A percentile compares a stretch with the other conserved stretches of the same genome.
phyloP scores from a whole-genome alignment of 2,329 filamentous ascomycete genomes.

The Xylariaceae sp. region DNA sequence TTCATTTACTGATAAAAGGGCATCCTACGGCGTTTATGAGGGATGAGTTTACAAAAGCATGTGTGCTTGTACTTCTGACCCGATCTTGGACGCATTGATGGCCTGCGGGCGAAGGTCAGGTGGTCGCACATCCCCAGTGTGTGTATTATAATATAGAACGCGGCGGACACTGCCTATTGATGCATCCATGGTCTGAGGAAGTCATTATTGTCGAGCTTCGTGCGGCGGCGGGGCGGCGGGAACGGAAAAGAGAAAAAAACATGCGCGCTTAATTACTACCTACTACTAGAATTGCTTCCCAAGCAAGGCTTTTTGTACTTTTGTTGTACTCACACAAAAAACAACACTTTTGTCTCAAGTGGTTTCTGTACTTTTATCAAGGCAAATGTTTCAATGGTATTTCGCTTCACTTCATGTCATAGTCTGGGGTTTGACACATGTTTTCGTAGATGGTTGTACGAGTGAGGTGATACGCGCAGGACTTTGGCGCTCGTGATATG shows the following conservation, averaged over 20 bases:
- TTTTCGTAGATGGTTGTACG: no score
- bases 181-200: background rate
- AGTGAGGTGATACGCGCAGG: no score
- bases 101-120: slow-evolving; percentile 5
- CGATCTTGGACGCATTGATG: background rate
- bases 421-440: no score
- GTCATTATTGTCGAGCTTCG: background rate
- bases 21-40: slow-evolving; percentile 22
- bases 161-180: background rate
- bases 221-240: background rate
- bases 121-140: background rate
- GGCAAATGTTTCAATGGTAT: background rate
- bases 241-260: background rate
- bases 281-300: background rate
- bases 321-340: background rate
- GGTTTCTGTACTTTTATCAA: background rate
- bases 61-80: slow-evolving; percentile 13
- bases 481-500: no score
- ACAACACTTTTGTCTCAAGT: background rate
- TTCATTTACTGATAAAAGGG: slow-evolving; percentile 14
- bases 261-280: background rate
- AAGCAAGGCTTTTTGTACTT: background rate
- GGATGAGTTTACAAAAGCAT: slow-evolving; percentile 11
- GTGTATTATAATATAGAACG: slow-evolving; percentile 21
- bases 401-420: no score